These are phyloP conservation scores for Gossypium trilobum DNA, from an alignment of 441 rosid species.

Conservation along the genomic window DNA sequence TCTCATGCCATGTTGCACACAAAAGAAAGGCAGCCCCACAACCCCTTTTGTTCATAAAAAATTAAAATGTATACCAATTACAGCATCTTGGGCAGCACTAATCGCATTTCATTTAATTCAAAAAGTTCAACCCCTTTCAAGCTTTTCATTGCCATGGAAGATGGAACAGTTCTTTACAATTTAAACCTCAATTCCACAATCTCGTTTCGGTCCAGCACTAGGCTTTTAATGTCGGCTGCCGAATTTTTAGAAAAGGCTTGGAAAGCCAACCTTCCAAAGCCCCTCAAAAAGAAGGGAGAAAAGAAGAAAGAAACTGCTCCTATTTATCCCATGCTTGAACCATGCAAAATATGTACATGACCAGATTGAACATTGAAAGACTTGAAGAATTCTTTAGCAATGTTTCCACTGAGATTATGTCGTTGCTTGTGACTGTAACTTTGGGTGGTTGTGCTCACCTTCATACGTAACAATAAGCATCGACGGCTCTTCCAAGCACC, in stretches of 20 bases:
- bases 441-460: constrained; percentile 85
- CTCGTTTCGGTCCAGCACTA: constrained; percentile 5
- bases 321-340: constrained; percentile 12
- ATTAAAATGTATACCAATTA: background rate
- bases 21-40: background rate
- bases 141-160: constrained; percentile 20
- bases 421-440: constrained; percentile 52
- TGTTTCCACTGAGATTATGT: constrained; percentile 16
- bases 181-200: constrained; percentile 9
- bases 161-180: constrained; percentile 16
- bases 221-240: background rate
- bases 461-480: constrained; percentile 92
- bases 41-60: background rate
- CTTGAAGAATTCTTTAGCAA: background rate
- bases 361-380: constrained; percentile 11
- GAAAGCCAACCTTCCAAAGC: constrained; percentile 11
- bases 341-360: constrained; percentile 20
- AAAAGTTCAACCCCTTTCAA: constrained; percentile 7
- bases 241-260: background rate
- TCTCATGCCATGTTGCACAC: background rate
- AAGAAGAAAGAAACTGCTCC: constrained; percentile 3
- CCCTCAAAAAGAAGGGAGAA: background rate
- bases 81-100: background rate
- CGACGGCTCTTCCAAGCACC: constrained; percentile 77
- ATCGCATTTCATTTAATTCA: constrained; percentile 10